Percentiles rank a stretch among this genome's conserved stretches.
These are phyloP conservation scores for Fusarium decemcellulare DNA, from an alignment of 2,329 filamentous ascomycete genomes.

Conservation along the genomic window DNA sequence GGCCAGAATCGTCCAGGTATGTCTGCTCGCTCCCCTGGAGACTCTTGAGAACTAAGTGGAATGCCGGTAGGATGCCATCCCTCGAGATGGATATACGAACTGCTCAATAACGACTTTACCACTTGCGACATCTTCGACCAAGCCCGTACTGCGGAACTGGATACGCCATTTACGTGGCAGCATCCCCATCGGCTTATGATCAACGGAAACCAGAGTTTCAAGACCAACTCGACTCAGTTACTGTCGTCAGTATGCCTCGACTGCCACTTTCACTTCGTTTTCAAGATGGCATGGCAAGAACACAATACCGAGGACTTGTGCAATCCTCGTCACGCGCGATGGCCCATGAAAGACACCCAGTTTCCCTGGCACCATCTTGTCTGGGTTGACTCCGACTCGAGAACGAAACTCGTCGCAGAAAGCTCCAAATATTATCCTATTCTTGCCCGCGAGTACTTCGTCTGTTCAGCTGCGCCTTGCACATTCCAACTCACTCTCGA, in stretches of 20 bases:
- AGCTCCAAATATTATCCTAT: constrained; percentile 57
- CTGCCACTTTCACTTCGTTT: constrained; percentile 59
- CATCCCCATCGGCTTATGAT: constrained; percentile 55
- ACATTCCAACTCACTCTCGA: constrained; percentile 61
- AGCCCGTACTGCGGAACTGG: constrained; percentile 48
- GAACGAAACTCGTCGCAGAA: constrained; percentile 42
- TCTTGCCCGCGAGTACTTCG: constrained; percentile 54
- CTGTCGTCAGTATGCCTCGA: constrained; percentile 57
- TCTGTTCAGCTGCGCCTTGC: constrained; percentile 60
- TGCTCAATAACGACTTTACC: constrained; percentile 55
- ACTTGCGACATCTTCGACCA: constrained; percentile 55
- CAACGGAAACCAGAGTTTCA: constrained; percentile 57
- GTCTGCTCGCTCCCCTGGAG: constrained; percentile 4
- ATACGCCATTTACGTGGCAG: constrained; percentile 51
- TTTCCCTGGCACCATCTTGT: constrained; percentile 58
- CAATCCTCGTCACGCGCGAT: constrained; percentile 49
- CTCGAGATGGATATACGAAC: constrained; percentile 58
- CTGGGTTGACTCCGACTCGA: constrained; percentile 51
- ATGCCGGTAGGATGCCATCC: constrained; percentile 52
- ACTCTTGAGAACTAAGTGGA: constrained; percentile 27
- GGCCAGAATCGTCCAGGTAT: constrained; percentile 48
- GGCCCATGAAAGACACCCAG: constrained; percentile 52
- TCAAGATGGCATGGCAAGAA: constrained; percentile 54
- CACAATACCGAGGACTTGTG: constrained; percentile 49
- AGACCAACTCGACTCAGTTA: constrained; percentile 42